A percentile compares a stretch with the other conserved stretches of the same genome.
phyloP scores from a whole-genome alignment of 805 yeast species.

The Geotrichum ghanense region DNA sequence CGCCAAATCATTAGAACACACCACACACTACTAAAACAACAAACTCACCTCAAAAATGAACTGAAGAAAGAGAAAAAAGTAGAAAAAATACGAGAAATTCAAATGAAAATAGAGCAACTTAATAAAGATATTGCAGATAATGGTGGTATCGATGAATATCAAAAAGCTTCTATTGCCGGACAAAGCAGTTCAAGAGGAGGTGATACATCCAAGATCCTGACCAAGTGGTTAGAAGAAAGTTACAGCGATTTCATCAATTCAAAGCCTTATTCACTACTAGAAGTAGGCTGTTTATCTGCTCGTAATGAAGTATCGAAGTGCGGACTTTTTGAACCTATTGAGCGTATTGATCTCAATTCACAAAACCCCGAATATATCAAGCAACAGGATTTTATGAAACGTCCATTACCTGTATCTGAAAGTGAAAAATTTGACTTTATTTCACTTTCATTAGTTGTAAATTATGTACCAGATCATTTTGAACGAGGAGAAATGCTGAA shows the following conservation, averaged over 20 bases:
- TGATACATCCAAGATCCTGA: constrained; percentile 72
- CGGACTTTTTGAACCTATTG: constrained; percentile 38
- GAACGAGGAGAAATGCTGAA: constrained; percentile 70
- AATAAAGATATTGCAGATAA: constrained; percentile 48
- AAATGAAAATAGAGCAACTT: constrained; percentile 37
- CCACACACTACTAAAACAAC: constrained; percentile 57
- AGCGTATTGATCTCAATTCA: constrained; percentile 69
- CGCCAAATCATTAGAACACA: constrained; percentile 67
- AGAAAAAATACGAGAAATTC: constrained; percentile 16
- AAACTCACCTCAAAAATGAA: constrained; percentile 16
- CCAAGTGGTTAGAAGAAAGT: constrained; percentile 53
- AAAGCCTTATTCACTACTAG: constrained; percentile 38
- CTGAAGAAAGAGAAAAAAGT: constrained; percentile 9
- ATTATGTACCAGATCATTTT: constrained; percentile 67
- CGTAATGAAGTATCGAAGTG: constrained; percentile 55
- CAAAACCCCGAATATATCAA: constrained; percentile 55
- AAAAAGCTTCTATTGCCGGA: constrained; percentile 76
- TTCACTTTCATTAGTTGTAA: constrained; percentile 78
- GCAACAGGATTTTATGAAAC: constrained; percentile 76
- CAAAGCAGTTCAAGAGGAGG: constrained; percentile 75
- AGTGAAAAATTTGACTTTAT: constrained; percentile 43
- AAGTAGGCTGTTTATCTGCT: constrained; percentile 72
- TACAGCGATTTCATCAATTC: constrained; percentile 5
- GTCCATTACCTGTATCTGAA: constrained; percentile 42
- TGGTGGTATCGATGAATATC: constrained; percentile 77